Conservation (phyloP, 176 grass and related monocot species). For the Panicum miliaceum region DNA sequence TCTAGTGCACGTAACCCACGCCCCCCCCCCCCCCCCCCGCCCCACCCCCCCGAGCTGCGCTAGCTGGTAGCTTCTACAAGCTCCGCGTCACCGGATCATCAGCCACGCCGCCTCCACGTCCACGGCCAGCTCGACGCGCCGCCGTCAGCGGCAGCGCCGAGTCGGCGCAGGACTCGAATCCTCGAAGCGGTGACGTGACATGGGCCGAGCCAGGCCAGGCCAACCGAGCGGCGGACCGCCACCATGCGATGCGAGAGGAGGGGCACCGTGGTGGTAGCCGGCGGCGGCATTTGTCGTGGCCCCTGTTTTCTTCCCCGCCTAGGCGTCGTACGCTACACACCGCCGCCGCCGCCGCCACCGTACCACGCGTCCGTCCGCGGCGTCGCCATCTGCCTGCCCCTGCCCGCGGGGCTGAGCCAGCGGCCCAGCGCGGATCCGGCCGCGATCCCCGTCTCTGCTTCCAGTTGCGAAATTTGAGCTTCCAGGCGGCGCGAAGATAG, state of each 20-base stretch:
- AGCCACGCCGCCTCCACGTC: not conserved
- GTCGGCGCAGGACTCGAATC: not conserved
- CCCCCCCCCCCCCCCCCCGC: no score
- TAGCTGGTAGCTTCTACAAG: no score
- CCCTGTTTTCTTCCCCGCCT: not conserved
- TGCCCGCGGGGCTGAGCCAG: no score
- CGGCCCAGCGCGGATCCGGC: not conserved
- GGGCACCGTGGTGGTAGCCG: no score
- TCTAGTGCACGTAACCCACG: no score
- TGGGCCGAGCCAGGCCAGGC: no score
- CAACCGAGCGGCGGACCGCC: no score
- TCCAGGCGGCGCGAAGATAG: not conserved
- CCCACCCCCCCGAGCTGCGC: no score
- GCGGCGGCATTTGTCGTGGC: not conserved
- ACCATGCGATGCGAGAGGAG: no score
- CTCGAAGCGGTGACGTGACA: not conserved
- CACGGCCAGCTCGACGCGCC: not conserved
- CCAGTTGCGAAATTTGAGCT: no score
- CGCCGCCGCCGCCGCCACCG: not conserved
- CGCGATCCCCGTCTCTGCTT: not conserved
- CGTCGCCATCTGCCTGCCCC: constrained; percentile 13
- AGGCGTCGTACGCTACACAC: not conserved
- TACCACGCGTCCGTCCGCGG: not conserved
- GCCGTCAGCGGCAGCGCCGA: not conserved
- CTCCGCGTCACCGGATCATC: no score